Base-by-base conservation (phyloP, 805 yeast species). In the Candida loeiensis region DNA sequence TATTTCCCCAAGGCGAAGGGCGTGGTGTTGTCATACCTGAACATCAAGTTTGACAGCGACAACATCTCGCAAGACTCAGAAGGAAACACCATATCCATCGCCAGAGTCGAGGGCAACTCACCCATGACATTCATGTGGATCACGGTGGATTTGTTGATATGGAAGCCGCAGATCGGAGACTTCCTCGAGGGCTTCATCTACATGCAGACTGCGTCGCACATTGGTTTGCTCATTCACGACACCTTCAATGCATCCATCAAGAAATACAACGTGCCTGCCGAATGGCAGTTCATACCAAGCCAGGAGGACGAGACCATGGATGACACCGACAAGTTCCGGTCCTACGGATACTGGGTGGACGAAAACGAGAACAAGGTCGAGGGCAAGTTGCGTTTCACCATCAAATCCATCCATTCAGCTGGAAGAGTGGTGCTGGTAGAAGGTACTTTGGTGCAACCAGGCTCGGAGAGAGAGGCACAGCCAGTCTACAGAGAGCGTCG, bases 231-330 rank as follows among this genome's bases (percentile, higher is more conserved):
- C 48, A 73, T 93, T 36, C 90, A 87, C 59, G 98, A 93, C 64
- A 87, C 95, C 1, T 93, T 93, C 69, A 93, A 93, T 64, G 97
- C 97, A 16, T 80, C 91, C 34, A 87, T 93, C 47, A 87, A 85
- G 62, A 80, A 85, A 58, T 81, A 75, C 56, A 81, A 79, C 51
- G 89, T 93, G 45, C 99, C 99, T n/a, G 64, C 69, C 30, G 75
- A 71, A 34, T 93, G 99, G 99, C 69, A 70, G 24, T 93, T 91
- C 62, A 74, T 86, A 39, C 91, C 93, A 37, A 79, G 75, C 52
- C 88, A 87, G 56, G 80, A 73, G 17, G 91, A 84, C 51, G 87
- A 79, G 47, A 54, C 40, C 11, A 52, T 49, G 22, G 58, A 55
- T 33, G 51, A 49, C 19, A 45, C 37, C 8, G 46, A 49, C 1